A percentile compares a stretch with the other conserved stretches of the same genome.
Conservation (phyloP, 345 rosid species). For the Citropsis articulata region DNA sequence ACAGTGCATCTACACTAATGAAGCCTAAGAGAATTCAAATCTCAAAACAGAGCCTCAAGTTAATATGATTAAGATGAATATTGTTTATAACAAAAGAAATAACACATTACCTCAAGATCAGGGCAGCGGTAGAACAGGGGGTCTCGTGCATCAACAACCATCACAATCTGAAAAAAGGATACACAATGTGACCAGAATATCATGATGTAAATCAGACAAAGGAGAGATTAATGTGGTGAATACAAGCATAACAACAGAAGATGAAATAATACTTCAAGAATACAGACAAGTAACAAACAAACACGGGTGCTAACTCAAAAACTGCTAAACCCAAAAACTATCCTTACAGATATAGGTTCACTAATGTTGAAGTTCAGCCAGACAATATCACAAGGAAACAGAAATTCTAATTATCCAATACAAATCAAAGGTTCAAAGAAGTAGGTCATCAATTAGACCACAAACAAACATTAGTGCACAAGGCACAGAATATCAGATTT, state of each 20-base stretch:
- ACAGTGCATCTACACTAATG: background rate
- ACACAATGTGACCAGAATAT: constrained; percentile 5
- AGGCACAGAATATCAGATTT: background rate
- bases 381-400: too few species aligned
- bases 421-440: background rate
- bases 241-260: too few species aligned
- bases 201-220: background rate
- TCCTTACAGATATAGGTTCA: background rate
- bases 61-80: background rate
- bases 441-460: background rate
- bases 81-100: background rate
- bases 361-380: background rate
- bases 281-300: background rate
- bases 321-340: too few species aligned
- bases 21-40: background rate
- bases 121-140: constrained; percentile 89
- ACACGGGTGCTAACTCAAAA: background rate
- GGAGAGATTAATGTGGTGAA: background rate
- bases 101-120: constrained; percentile 78
- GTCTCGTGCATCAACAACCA: constrained; percentile 97
- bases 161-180: constrained; percentile 64
- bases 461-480: background rate
- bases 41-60: background rate
- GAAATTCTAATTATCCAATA: too few species aligned
- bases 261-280: background rate